Percentiles rank a stretch among this genome's conserved stretches.
These are phyloP conservation scores for Ophiocordyceps robertsii DNA, from an alignment of 2,329 filamentous ascomycete genomes.

Conservation along the genomic window DNA sequence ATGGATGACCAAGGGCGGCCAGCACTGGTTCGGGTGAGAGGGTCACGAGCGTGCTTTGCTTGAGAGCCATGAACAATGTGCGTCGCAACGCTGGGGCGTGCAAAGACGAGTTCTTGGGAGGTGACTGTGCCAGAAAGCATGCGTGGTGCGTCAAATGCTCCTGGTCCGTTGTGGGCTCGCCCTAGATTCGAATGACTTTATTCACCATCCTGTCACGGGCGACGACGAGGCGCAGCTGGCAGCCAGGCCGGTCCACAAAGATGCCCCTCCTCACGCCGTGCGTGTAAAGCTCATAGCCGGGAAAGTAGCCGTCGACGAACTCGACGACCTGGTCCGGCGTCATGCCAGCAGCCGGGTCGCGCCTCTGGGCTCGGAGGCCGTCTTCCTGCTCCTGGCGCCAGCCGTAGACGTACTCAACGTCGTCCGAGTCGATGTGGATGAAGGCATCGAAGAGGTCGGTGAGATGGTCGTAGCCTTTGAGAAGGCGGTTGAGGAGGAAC, in stretches of 20 bases:
- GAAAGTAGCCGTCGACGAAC: slow-evolving; percentile 61
- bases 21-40: not conserved
- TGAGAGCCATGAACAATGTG: not conserved
- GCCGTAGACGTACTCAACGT: slow-evolving; percentile 63
- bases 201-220: slow-evolving; percentile 46
- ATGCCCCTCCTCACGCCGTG: slow-evolving; percentile 44
- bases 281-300: slow-evolving; percentile 58
- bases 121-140: not conserved
- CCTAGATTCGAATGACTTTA: slow-evolving; percentile 35
- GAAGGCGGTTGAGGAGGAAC: slow-evolving; percentile 32
- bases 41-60: slow-evolving; percentile 3
- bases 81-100: not conserved
- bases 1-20: too few relatives aligned
- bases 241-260: slow-evolving; percentile 32
- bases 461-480: slow-evolving; percentile 32
- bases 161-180: not conserved
- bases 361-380: slow-evolving; percentile 50
- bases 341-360: slow-evolving; percentile 53
- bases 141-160: not conserved
- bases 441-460: slow-evolving; percentile 39
- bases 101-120: not conserved
- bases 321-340: slow-evolving; percentile 61
- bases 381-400: slow-evolving; percentile 78
- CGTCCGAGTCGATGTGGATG: slow-evolving; percentile 53
- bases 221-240: slow-evolving; percentile 50